Evolutionary conservation across 495 filamentous ascomycete species (phyloP), one percentile per base, ranked within the genome.

Genomic region (Neurospora sp.): DNA sequence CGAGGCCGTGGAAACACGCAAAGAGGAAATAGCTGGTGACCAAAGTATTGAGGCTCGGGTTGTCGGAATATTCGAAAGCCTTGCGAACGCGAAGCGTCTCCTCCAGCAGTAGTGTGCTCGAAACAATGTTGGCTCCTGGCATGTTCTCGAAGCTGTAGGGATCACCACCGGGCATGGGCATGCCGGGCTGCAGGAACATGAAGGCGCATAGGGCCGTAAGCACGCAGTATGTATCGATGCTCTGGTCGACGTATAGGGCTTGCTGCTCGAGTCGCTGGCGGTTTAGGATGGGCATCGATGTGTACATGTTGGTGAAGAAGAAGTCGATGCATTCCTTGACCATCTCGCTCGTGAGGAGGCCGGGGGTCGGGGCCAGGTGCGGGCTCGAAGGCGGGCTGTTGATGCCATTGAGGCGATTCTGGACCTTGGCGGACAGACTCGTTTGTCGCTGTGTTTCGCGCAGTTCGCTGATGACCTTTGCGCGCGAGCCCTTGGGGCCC

Each of bases 11-110:
- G 79, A 91, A 89, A 68, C 89, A 90, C 6, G 89, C 91, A 77
- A 92, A 96, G 11, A 93, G 81, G 76, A 96, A 94, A 81, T 91
- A 96, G 5, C 91, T 93, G 12, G 92, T 94, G 72, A 92, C 85
- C 11, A 95, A 84, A 14, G 83, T 90, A 75, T 90, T 89, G 40
- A 92, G 81, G 0, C 89, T 91, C 3, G 91, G 88, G 76, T 83
- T 85, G 70, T 93, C 92, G 27, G 93, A 82, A 76, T 91, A 88
- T 75, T 96, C 90, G 75, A 88, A 89, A n/a, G 88, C 87, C 77
- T 91, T 91, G 71, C 93, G 87, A 35, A 93, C 91, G 35, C 91
- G 87, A 40, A 94, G 79, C 3, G 91, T 90, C 80, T 97, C 94
- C 38, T 93, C 87, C 73, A 96, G 84, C 20, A 97, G 81, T n/a